Conservation (phyloP, 2,329 filamentous ascomycete genomes). For the Diaporthe sp. region DNA sequence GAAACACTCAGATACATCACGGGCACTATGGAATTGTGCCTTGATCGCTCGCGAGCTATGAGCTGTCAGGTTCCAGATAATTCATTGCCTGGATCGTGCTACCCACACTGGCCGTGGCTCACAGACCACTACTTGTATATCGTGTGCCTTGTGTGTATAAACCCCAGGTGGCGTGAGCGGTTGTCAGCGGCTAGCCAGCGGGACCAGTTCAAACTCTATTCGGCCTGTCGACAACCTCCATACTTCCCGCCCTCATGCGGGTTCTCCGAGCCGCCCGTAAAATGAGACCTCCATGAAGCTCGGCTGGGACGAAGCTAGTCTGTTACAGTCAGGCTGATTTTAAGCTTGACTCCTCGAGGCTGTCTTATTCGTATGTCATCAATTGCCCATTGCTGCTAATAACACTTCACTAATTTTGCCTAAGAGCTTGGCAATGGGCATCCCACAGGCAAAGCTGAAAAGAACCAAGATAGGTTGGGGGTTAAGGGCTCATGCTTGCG, state of each 20-base stretch:
- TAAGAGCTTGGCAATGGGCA: constrained; percentile 12
- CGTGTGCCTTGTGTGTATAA: background rate
- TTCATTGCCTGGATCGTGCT: background rate
- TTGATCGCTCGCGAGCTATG: background rate
- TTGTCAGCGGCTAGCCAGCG: background rate
- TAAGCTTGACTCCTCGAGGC: background rate
- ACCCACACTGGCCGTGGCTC: background rate
- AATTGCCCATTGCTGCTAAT: background rate
- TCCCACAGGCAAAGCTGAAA: constrained; percentile 14
- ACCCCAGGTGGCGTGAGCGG: background rate
- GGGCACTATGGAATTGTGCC: background rate
- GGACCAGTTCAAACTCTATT: constrained; percentile 11
- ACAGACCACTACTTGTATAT: background rate
- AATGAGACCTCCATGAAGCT: constrained; percentile 3
- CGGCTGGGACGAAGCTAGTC: background rate
- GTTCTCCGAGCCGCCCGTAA: constrained; percentile 21
- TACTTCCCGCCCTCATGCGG: constrained; percentile 5
- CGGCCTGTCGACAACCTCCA: constrained; percentile 5
- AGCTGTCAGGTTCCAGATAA: background rate
- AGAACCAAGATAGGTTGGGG: background rate
- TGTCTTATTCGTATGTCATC: constrained; percentile 3
- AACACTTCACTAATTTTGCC: background rate
- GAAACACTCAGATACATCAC: background rate
- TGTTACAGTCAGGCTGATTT: constrained; percentile 4
- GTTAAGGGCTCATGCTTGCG: constrained; percentile 1